Conservation (phyloP, 148 eudicot genomes). For the Drosera capensis region DNA sequence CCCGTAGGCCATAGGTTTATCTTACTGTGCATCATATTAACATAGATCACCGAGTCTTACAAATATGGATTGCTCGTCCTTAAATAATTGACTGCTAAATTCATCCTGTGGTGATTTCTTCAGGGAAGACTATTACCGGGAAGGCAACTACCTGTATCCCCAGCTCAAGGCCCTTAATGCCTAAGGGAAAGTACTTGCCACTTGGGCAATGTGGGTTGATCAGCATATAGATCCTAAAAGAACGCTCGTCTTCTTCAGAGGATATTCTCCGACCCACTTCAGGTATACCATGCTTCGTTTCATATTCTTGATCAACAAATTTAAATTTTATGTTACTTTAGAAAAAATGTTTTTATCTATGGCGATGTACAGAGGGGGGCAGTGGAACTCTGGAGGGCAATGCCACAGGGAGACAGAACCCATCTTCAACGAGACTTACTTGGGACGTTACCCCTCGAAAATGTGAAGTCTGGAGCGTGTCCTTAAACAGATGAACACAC, state of each 20-base stretch:
- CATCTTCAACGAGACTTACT: conserved; percentile 39
- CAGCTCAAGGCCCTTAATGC: conserved; percentile 63
- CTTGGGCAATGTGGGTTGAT: conserved; percentile 92
- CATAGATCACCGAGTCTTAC: background rate
- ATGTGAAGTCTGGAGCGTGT: conserved; percentile 58
- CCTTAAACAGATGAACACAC: conserved; percentile 54
- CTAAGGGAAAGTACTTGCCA: conserved; percentile 53
- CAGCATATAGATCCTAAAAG: conserved; percentile 33
- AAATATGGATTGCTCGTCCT: too few relatives aligned
- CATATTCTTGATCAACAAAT: background rate
- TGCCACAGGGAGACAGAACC: conserved; percentile 86
- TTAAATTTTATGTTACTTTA: background rate
- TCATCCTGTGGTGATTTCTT: conserved; percentile 3
- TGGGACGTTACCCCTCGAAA: conserved; percentile 55
- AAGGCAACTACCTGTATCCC: conserved; percentile 57
- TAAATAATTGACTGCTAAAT: background rate
- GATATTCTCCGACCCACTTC: conserved; percentile 79
- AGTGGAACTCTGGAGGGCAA: conserved; percentile 93
- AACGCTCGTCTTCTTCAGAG: conserved; percentile 74
- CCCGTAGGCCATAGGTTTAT: too few relatives aligned
- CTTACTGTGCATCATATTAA: too few relatives aligned
- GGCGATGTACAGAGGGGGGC: conserved; percentile 61
- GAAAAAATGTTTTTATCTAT: background rate
- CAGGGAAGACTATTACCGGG: conserved; percentile 90
- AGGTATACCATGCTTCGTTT: conserved; percentile 22